Percentiles rank a stretch among this genome's conserved stretches.
phyloP scores from a whole-genome alignment of 2,329 filamentous ascomycete genomes.

The Penicillium nordicum region DNA sequence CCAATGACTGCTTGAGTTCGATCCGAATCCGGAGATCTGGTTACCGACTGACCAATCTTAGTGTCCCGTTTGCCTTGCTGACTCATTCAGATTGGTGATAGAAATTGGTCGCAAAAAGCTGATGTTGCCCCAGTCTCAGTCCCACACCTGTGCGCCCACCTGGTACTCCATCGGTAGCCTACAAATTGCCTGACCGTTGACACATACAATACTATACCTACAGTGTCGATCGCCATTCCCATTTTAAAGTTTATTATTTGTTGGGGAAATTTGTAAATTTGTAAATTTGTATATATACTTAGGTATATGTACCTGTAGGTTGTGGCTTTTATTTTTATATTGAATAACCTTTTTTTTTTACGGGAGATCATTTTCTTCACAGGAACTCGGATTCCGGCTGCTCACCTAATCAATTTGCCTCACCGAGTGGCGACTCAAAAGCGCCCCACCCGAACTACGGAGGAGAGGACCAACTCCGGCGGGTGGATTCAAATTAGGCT shows the following conservation, averaged over 20 bases:
- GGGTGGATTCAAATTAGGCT: neutral
- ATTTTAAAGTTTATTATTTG: neutral
- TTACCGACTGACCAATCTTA: neutral
- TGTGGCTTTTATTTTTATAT: neutral
- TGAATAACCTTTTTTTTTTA: neutral
- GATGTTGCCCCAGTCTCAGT: neutral
- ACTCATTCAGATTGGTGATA: slow-evolving; percentile 9
- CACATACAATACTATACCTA: neutral
- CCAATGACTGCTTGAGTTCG: slow-evolving; percentile 3
- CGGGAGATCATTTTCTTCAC: neutral
- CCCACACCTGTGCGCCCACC: neutral
- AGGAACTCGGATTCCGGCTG: neutral
- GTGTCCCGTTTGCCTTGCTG: neutral
- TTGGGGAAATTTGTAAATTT: neutral
- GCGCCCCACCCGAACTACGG: neutral
- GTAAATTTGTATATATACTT: too few species aligned
- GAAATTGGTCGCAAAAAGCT: neutral
- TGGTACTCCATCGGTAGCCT: neutral
- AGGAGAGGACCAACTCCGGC: neutral
- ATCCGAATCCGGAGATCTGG: neutral
- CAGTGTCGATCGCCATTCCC: neutral
- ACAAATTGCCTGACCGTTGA: slow-evolving; percentile 1
- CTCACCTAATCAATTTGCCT: neutral
- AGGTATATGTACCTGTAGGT: neutral
- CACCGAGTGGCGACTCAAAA: slow-evolving; percentile 3